Percentiles rank a stretch among this genome's conserved stretches.
These are phyloP conservation scores for Elaeis oleifera DNA, from an alignment of 202 grass and related monocot species.

Conservation along the genomic window DNA sequence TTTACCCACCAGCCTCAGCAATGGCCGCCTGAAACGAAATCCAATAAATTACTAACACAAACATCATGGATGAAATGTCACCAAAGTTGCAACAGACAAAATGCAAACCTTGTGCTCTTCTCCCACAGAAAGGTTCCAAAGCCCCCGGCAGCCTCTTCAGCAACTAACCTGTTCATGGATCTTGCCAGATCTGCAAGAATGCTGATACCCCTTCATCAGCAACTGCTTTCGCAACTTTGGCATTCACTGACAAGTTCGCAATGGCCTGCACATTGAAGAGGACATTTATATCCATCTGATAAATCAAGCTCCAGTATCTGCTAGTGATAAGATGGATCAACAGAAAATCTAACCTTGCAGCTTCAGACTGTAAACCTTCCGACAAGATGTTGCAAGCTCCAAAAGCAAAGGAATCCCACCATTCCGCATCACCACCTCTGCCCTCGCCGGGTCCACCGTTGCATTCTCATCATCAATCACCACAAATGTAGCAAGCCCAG, in stretches of 20 bases:
- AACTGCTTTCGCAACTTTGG: constrained; percentile 84
- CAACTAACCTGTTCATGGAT: constrained; percentile 82
- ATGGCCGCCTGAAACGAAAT: constrained; percentile 54
- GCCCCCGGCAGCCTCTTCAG: constrained; percentile 98
- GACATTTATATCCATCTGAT: no score
- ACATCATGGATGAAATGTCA: background rate
- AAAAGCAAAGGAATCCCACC: constrained; percentile 84
- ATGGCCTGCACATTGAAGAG: constrained; percentile 51
- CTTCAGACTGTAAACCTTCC: constrained; percentile 89
- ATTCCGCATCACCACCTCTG: constrained; percentile 75
- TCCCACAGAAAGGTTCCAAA: constrained; percentile 99
- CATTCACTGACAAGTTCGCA: constrained; percentile 97
- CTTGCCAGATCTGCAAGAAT: constrained; percentile 78
- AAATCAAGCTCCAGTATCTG: no score
- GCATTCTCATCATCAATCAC: constrained; percentile 91
- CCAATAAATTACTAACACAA: constrained; percentile 3
- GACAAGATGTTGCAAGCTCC: constrained; percentile 74
- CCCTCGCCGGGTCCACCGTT: constrained; percentile 84
- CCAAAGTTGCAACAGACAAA: constrained; percentile 25
- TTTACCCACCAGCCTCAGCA: constrained; percentile 81
- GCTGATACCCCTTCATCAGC: constrained; percentile 88
- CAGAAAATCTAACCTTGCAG: constrained; percentile 65
- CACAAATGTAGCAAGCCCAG: constrained; percentile 87
- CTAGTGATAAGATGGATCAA: constrained; percentile 7
- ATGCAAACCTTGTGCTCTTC: constrained; percentile 88